phyloP scores from a whole-genome alignment of 441 rosid species.

The Arabidopsis lyrata region DNA sequence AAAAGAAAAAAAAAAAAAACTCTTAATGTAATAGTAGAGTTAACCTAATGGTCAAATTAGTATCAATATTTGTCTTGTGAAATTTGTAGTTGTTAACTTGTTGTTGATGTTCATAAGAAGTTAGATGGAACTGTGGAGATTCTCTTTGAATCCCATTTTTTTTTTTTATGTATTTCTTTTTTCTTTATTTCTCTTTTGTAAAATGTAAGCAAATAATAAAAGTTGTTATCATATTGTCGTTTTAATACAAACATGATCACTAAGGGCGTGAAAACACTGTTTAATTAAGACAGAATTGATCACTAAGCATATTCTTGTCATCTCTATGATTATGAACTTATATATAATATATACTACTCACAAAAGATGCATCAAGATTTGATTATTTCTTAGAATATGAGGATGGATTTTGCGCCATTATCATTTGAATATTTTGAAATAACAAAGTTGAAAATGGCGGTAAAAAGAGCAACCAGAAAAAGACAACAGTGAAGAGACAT shows the following conservation, averaged over 20 bases:
- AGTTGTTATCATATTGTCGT: conserved; percentile 45
- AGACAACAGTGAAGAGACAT: conserved; percentile 31
- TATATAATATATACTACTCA: conserved; percentile 3
- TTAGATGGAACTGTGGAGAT: conserved; percentile 4
- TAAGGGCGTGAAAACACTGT: conserved; percentile 31
- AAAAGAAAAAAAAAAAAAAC: no score
- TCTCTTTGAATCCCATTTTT: conserved; percentile 1
- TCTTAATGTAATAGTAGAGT: conserved; percentile 15
- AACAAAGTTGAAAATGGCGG: conserved; percentile 40
- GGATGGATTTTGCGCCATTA: neutral
- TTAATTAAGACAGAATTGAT: conserved; percentile 8
- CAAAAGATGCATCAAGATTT: neutral
- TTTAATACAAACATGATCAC: conserved; percentile 30
- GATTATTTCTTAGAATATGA: neutral
- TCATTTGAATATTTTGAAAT: conserved; percentile 40
- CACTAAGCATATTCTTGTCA: conserved; percentile 25
- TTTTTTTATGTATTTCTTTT: no score
- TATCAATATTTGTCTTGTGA: conserved; percentile 19
- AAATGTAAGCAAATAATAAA: conserved; percentile 32
- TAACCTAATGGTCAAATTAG: conserved; percentile 26
- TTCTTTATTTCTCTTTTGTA: neutral
- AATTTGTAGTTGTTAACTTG: conserved; percentile 29
- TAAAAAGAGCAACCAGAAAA: conserved; percentile 23
- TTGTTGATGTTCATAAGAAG: conserved; percentile 33
- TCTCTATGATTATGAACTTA: conserved; percentile 23